These are phyloP conservation scores for Fraxinus excelsior DNA, from an alignment of 257 asterid genomes.

Conservation along the genomic window DNA sequence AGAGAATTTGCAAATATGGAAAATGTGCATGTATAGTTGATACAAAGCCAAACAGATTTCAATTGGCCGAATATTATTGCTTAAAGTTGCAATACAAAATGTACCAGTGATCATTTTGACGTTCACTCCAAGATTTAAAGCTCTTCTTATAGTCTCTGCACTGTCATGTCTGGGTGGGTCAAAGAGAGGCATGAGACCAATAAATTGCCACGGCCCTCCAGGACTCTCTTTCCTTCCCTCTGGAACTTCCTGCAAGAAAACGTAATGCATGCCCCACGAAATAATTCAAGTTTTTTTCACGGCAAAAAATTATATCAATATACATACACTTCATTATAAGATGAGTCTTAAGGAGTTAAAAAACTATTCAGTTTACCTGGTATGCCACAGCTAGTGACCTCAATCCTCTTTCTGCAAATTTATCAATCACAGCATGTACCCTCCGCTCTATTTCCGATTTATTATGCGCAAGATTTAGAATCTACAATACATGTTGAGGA, in stretches of 20 bases:
- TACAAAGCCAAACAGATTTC: background rate
- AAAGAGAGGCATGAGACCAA: slow-evolving; percentile 89
- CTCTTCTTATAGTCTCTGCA: slow-evolving; percentile 88
- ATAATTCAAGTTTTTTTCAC: background rate
- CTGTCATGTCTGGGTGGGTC: slow-evolving; percentile 98
- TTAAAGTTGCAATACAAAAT: slow-evolving; percentile 9
- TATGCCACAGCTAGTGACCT: slow-evolving; percentile 56
- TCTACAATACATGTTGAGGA: slow-evolving; percentile 42
- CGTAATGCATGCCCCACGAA: background rate
- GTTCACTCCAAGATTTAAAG: slow-evolving; percentile 85
- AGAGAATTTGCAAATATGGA: background rate
- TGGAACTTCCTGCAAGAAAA: slow-evolving; percentile 45
- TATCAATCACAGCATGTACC: slow-evolving; percentile 58
- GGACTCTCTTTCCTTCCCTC: slow-evolving; percentile 58
- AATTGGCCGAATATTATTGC: background rate
- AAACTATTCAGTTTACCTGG: slow-evolving; percentile 37
- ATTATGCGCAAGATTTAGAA: slow-evolving; percentile 78
- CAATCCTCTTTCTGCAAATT: slow-evolving; percentile 62
- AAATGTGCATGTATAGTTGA: background rate
- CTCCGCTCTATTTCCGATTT: slow-evolving; percentile 76
- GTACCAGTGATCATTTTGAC: slow-evolving; percentile 94
- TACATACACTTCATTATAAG: slow-evolving; percentile 1
- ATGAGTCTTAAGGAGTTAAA: background rate
- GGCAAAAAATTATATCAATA: background rate
- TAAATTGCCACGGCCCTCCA: slow-evolving; percentile 92